Base-by-base conservation (phyloP, 2,329 filamentous ascomycete genomes). In the Fusarium ambrosium region DNA sequence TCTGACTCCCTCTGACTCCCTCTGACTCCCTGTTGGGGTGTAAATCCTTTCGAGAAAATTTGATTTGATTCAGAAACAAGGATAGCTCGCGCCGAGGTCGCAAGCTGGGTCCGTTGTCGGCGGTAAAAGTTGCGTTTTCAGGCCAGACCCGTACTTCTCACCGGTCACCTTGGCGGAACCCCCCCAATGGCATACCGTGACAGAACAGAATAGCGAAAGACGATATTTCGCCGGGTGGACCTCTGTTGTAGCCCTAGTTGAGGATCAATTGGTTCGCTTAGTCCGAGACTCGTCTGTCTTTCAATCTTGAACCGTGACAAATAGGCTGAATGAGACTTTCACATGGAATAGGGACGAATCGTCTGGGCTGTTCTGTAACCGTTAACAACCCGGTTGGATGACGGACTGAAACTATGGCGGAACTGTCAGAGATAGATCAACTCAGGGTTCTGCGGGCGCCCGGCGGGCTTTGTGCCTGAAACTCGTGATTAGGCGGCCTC, bases 31-130 rank as follows among this genome's bases (percentile, higher is more conserved):
- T 32, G 51, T 32, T 55, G 51, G 51, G 48, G 27, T 6, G 27
- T 55, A 55, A 32, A 55, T 55, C 27, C 51, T 55, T 55, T 32
- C 18, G 13, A 55, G 51, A 32, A 55, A 55, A 32, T 29, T n/a
- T 32, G 27, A n/a, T 34, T 34, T 34, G 32, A 14, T 32, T 55
- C 24, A 39, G 56, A 59, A 65, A 61, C 66, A 55, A 55, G 68
- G 48, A 24, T 65, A 73, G 20, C 55, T 60, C 27, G 51, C 18
- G n/a, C 72, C 62, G 64, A 75, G 24, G 36, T 66, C 27, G 56
- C 43, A 51, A 41, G 27, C 32, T 56, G 48, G 65, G 70, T 77
- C 75, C 75, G 75, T 64, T 77, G 74, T 77, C 74, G 74, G 74
- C 66, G 74, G 29, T 24, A 48, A 66, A 22, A 71, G 60, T 60